Evolutionary conservation across 208 protist genomes (phyloP).

Genomic region (Trypanosoma brucei): DNA sequence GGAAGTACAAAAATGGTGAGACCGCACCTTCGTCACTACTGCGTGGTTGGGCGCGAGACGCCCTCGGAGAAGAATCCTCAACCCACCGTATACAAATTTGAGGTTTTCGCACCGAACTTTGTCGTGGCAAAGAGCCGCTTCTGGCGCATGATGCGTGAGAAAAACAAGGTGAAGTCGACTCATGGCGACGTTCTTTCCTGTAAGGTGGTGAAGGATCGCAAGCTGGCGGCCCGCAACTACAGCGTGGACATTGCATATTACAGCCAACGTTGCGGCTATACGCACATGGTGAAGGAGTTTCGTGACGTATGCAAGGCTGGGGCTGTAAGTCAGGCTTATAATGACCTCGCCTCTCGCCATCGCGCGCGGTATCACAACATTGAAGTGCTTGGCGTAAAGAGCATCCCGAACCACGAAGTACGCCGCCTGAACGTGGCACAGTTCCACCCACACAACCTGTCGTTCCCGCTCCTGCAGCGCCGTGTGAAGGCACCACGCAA

Average conservation of each 20-base stretch:
- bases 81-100: slow-evolving; percentile 95
- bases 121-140: slow-evolving; percentile 98
- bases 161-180: slow-evolving; percentile 98
- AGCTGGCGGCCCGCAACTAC: slow-evolving; percentile 98
- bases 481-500: slow-evolving; percentile 27
- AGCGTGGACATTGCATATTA: slow-evolving; percentile 98
- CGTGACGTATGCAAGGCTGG: slow-evolving; percentile 93
- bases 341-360: slow-evolving; percentile 97
- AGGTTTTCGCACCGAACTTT: slow-evolving; percentile 97
- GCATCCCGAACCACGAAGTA: slow-evolving; percentile 83
- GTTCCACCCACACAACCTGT: slow-evolving; percentile 90
- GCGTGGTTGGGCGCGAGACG: slow-evolving; percentile 87
- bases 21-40: slow-evolving; percentile 90
- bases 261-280: slow-evolving; percentile 96
- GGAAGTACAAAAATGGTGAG: slow-evolving; percentile 43
- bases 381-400: slow-evolving; percentile 94
- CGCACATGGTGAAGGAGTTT: slow-evolving; percentile 99
- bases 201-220: slow-evolving; percentile 94
- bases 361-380: slow-evolving; percentile 93
- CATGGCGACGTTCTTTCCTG: slow-evolving; percentile 95
- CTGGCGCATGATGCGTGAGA: slow-evolving; percentile 98
- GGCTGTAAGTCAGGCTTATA: slow-evolving; percentile 96
- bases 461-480: slow-evolving; percentile 88
- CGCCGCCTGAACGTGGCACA: slow-evolving; percentile 32
- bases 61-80: slow-evolving; percentile 67